A percentile compares a stretch with the other conserved stretches of the same genome.
Evolutionary conservation across 208 protist species (phyloP).

Genomic region (Wallacemonas sp.): DNA sequence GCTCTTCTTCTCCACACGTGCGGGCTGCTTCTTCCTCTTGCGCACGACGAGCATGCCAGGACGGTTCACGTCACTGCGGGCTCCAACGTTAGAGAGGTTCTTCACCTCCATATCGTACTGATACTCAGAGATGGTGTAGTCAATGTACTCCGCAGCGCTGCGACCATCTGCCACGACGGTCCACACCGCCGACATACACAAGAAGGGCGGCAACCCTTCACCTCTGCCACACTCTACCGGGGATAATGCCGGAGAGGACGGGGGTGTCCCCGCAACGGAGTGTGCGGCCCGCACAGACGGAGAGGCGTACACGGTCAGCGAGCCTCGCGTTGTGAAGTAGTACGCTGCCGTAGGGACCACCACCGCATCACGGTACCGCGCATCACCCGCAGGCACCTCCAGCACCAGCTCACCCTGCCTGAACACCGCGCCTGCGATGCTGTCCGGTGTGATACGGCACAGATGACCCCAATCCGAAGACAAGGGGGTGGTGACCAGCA

Average conservation of each 20-base stretch:
- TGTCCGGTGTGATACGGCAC: constrained; percentile 9
- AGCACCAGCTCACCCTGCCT: constrained; percentile 68
- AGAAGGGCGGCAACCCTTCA: not conserved
- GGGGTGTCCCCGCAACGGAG: too few species aligned
- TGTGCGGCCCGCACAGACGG: not conserved
- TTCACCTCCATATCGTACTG: constrained; percentile 55
- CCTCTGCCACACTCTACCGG: not conserved
- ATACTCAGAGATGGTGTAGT: constrained; percentile 63
- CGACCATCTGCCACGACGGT: constrained; percentile 68
- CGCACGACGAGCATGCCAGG: constrained; percentile 9
- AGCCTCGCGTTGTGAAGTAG: constrained; percentile 46
- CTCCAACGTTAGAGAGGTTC: constrained; percentile 30
- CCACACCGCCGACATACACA: constrained; percentile 31
- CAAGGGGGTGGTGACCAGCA: not conserved
- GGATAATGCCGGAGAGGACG: not conserved
- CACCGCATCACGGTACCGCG: constrained; percentile 24
- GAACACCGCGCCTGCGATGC: constrained; percentile 24
- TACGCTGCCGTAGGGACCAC: constrained; percentile 33
- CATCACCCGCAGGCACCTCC: constrained; percentile 31
- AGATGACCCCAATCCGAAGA: constrained; percentile 9
- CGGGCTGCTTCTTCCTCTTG: constrained; percentile 7
- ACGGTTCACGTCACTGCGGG: constrained; percentile 18
- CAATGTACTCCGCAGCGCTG: constrained; percentile 62
- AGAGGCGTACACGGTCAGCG: constrained; percentile 26
- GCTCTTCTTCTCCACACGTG: not conserved